Percentiles rank a stretch among this genome's conserved stretches.
phyloP scores from a whole-genome alignment of 306 rosid species.

The Bauhinia variegata region DNA sequence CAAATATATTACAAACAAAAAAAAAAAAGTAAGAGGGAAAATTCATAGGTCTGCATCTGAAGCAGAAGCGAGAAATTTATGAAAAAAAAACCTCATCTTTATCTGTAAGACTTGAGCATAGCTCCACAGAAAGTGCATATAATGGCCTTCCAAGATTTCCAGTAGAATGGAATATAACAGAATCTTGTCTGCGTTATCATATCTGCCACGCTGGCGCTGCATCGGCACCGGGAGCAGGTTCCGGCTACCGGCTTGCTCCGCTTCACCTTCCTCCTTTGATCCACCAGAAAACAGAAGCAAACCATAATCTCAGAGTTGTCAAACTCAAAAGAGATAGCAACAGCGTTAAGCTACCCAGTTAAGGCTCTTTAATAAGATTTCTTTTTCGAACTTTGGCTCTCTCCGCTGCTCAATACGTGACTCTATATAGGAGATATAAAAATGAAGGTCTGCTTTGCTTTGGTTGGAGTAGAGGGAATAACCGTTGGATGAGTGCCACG shows the following conservation, averaged over 20 bases:
- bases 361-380: too few relatives aligned
- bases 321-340: too few relatives aligned
- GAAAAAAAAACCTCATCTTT: neutral
- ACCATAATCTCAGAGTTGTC: slow-evolving; percentile 52
- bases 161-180: slow-evolving; percentile 64
- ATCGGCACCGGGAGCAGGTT: slow-evolving; percentile 69
- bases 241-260: slow-evolving; percentile 86
- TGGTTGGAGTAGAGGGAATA: neutral
- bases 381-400: too few relatives aligned
- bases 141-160: slow-evolving; percentile 73
- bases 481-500: slow-evolving; percentile 40
- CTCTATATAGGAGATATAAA: neutral
- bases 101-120: slow-evolving; percentile 71
- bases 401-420: neutral
- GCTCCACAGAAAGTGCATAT: slow-evolving; percentile 85
- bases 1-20: too few relatives aligned
- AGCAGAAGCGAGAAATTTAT: neutral
- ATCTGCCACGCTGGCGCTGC: slow-evolving; percentile 80
- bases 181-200: slow-evolving; percentile 70
- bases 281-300: slow-evolving; percentile 78
- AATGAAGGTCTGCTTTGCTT: too few relatives aligned
- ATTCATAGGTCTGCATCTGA: too few relatives aligned
- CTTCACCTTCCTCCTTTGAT: slow-evolving; percentile 60
- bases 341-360: too few relatives aligned
- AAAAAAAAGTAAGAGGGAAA: too few relatives aligned